Evolutionary conservation across 1,284 basidiomycete species (phyloP), one percentile per base, ranked within the genome.

Genomic region (Jaminaea rosea): DNA sequence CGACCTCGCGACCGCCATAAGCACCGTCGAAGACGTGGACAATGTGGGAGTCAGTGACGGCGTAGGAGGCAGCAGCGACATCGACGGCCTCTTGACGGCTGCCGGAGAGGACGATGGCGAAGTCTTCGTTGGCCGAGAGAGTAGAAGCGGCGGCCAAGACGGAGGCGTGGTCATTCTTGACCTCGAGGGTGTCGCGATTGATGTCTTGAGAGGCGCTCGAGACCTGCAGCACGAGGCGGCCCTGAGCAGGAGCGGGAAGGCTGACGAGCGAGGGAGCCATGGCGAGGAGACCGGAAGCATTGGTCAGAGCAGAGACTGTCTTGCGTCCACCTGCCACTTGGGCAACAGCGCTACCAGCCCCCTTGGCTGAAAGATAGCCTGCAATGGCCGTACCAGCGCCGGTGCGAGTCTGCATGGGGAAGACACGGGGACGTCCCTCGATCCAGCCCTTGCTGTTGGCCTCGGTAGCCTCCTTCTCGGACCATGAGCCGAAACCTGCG

Each of bases 341-440:
- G 27, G 48, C 48, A 19, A 19, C 50, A 26, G 54, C 54, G n/a
- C 57, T 60, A 23, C 59, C 58, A 9, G 49, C 53, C 27, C 57
- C 56, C 46, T 59, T 59, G 49, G 55, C 58, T 34, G 62, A 51
- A 26, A 73, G 55, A 56, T 68, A 73, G 47, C 71, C 71, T 10
- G 63, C 57, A 51, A 73, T 64, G 49, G 70, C 67, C 47, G 50
- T 62, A 37, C 61, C 69, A 21, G 71, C 98, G 34, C 93, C 94
- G 3, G 90, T 50, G 26, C 70, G 66, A 36, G 69, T 69, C 63
- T 73, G 71, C 67, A 73, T 67, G 52, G 60, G 52, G 52, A 65
- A 65, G 48, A 73, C 71, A 46, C 59, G 55, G 44, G 68, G 58
- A 8, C 60, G 57, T 21, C 62, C 60, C 17, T 54, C 50, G 50